phyloP scores from a whole-genome alignment of 306 rosid genomes.

The Sicyos baderoa region DNA sequence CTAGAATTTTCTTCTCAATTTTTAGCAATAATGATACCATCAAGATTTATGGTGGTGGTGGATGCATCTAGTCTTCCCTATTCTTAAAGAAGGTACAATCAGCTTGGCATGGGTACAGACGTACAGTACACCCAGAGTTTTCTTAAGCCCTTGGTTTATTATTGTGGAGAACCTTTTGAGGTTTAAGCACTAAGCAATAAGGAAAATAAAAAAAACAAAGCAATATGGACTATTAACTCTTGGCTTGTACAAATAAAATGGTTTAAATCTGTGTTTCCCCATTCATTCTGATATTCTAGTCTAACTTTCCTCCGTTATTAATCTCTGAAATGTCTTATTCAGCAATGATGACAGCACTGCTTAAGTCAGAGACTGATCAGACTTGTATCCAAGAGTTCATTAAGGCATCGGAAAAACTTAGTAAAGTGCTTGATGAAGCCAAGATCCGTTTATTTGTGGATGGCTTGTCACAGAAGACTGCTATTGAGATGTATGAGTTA shows the following conservation, averaged over 20 bases:
- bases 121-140: background rate
- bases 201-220: background rate
- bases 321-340: slow-evolving; percentile 19
- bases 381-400: slow-evolving; percentile 31
- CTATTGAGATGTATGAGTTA: slow-evolving; percentile 48
- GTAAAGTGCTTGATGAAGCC: slow-evolving; percentile 44
- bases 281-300: background rate
- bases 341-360: slow-evolving; percentile 52
- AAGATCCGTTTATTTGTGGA: slow-evolving; percentile 48
- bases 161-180: background rate
- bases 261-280: background rate
- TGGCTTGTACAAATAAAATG: background rate
- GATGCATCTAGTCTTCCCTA: background rate
- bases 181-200: background rate
- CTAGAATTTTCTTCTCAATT: background rate
- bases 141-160: background rate
- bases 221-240: background rate
- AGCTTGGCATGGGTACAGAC: background rate
- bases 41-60: background rate
- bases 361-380: slow-evolving; percentile 39
- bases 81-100: background rate
- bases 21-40: background rate
- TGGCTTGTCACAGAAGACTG: slow-evolving; percentile 47
- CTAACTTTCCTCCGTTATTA: background rate
- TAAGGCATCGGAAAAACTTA: slow-evolving; percentile 55